Base-by-base conservation (phyloP, 2,329 filamentous ascomycete genomes). In the Cryphonectria nitschkei region DNA sequence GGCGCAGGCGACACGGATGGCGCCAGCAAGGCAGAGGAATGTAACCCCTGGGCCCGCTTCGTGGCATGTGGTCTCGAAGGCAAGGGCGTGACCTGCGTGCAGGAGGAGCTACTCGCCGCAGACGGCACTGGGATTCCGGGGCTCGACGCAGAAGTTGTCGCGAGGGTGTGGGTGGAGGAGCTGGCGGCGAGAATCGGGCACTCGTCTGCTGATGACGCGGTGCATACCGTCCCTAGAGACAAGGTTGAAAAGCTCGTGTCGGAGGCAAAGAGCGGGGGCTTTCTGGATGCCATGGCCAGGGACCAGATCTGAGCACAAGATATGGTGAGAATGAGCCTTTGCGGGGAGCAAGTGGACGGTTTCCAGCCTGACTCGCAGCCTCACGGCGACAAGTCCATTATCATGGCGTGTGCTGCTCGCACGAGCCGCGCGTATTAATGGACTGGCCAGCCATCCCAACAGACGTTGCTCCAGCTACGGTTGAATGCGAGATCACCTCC, bases 21-120 rank as follows among this genome's bases (percentile, higher is more conserved):
- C 61, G 11, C 3, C 52, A 6, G 11, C 11, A 26, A n/a, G 16
- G n/a, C 22, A 13, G 26, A 88, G 87, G 91, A 88, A 76, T 83
- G 87, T 3, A 88, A 89, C 73, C 87, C 87, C 0, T 89, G 87
- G 87, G 80, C 80, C 60, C 86, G 95, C 73, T 97, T 98, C 79
- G 90, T 95, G n/a, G 92, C 94, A 19, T 98, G 95, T 84, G 96
- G 96, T 0, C 81, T 98, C 54, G 89, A 91, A 73, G 95, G 92
- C 34, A 93, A 92, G 82, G 85, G 87, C 72, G 91, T 93, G 68
- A 97, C 93, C n/a, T 95, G 89, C 78, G 85, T 97, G 71, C 83
- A 84, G 74, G 84, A 82, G 54, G 86, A 92, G 79, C 73, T 84
- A 66, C 78, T 76, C 52, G 72, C 60, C 39, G 69, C 52, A 69